Percentiles rank a stretch among this genome's conserved stretches.
Evolutionary conservation across 257 asterid species (phyloP).

Genomic region (Rehmannia glutinosa): DNA sequence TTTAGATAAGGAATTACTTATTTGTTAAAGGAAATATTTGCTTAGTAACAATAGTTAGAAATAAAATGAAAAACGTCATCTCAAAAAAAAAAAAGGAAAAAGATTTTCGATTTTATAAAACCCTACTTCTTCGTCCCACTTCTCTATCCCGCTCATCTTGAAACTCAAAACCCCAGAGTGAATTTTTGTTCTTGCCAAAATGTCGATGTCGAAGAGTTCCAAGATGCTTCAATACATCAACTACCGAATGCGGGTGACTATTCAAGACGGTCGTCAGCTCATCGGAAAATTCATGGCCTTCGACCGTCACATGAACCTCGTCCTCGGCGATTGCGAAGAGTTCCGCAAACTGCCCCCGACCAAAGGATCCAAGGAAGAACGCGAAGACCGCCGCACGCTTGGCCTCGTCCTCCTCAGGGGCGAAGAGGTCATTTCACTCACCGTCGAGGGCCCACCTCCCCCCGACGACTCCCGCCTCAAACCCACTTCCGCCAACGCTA

Average conservation of each 20-base stretch:
- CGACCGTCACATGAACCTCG: constrained; percentile 87
- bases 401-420: constrained; percentile 67
- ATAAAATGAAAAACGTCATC: too few relatives aligned
- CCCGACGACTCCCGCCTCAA: constrained; percentile 61
- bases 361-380: constrained; percentile 68
- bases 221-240: constrained; percentile 86
- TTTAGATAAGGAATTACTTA: too few relatives aligned
- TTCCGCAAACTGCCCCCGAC: constrained; percentile 70
- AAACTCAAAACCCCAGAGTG: neutral
- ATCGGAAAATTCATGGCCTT: constrained; percentile 88
- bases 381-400: constrained; percentile 78
- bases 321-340: constrained; percentile 84
- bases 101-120: too few relatives aligned
- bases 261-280: constrained; percentile 80
- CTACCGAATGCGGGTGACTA: constrained; percentile 83
- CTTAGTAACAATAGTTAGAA: too few relatives aligned
- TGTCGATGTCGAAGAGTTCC: constrained; percentile 79
- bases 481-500: constrained; percentile 41
- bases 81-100: too few relatives aligned
- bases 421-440: constrained; percentile 17
- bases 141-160: too few relatives aligned
- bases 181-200: neutral
- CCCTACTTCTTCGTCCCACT: neutral
- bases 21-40: too few relatives aligned
- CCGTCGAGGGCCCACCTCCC: constrained; percentile 73